Conservation (phyloP, 164 flowering plant species). For the Liriodendron chinense region DNA sequence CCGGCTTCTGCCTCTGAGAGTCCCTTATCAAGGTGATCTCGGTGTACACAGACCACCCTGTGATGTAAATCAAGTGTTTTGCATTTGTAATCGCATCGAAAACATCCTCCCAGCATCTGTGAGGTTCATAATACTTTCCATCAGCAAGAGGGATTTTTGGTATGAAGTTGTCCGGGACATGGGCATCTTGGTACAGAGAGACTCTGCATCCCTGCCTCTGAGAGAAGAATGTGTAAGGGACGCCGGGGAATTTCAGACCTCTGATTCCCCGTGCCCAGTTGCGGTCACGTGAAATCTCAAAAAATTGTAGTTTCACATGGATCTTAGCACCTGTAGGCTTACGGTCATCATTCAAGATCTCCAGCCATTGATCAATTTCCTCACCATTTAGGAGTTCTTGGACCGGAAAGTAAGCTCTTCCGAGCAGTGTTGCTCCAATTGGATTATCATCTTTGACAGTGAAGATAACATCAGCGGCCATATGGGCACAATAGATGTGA, state of each 20-base stretch:
- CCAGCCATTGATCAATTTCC: constrained; percentile 55
- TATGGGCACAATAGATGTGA: constrained; percentile 70
- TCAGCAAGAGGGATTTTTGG: constrained; percentile 56
- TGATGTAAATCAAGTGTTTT: constrained; percentile 62
- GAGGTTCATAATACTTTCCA: constrained; percentile 53
- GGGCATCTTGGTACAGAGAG: constrained; percentile 71
- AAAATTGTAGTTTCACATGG: constrained; percentile 56
- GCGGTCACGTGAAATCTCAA: constrained; percentile 35
- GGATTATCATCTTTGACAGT: constrained; percentile 61
- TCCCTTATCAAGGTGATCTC: constrained; percentile 62
- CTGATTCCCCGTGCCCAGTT: constrained; percentile 54
- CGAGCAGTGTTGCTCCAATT: constrained; percentile 60
- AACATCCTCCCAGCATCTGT: constrained; percentile 74
- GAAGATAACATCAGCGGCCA: constrained; percentile 55
- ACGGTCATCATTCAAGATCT: constrained; percentile 33
- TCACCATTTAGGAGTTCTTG: constrained; percentile 40
- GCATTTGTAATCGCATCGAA: constrained; percentile 71
- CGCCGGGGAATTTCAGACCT: constrained; percentile 55
- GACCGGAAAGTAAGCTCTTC: constrained; percentile 64
- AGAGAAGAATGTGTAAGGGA: constrained; percentile 73
- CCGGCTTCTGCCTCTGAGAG: constrained; percentile 44
- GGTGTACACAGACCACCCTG: constrained; percentile 79
- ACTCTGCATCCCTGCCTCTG: constrained; percentile 51
- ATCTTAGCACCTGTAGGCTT: constrained; percentile 50
- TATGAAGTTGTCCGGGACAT: constrained; percentile 48